A percentile compares a stretch with the other conserved stretches of the same genome.
Evolutionary conservation across 345 rosid species (phyloP).

Genomic region (Salix suchowensis): DNA sequence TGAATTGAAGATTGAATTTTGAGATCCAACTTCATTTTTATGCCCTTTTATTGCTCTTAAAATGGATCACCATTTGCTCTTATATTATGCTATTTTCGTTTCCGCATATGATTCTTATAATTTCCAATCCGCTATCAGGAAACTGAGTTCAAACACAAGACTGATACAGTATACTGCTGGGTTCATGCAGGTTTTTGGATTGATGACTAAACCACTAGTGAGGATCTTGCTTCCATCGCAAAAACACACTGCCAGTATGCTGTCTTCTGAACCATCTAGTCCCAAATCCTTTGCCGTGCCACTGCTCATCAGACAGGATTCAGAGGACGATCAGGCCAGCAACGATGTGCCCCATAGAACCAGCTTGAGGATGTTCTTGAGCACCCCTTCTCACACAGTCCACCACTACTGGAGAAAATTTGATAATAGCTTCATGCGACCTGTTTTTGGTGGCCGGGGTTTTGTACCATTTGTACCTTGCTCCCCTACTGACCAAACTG

Average conservation of each 20-base stretch:
- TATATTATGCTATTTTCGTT: no score
- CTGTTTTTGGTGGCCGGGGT: constrained; percentile 88
- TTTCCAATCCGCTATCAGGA: background rate
- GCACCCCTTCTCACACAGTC: constrained; percentile 63
- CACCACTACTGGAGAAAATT: constrained; percentile 82
- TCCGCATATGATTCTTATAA: background rate
- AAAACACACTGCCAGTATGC: constrained; percentile 40
- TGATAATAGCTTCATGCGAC: constrained; percentile 83
- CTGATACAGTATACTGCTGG: background rate
- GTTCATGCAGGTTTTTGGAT: constrained; percentile 67
- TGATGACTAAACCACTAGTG: constrained; percentile 77
- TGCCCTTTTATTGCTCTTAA: background rate
- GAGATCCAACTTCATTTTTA: background rate
- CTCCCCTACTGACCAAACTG: constrained; percentile 52
- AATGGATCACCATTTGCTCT: background rate
- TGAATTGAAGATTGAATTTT: background rate
- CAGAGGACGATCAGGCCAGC: constrained; percentile 23
- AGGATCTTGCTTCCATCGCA: constrained; percentile 65
- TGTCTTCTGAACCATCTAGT: constrained; percentile 49
- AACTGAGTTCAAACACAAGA: background rate
- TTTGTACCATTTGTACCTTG: constrained; percentile 56
- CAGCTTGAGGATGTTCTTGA: constrained; percentile 48
- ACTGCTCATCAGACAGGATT: constrained; percentile 43
- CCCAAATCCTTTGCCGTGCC: constrained; percentile 56
- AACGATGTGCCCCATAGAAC: constrained; percentile 27